Conservation (phyloP, 805 yeast species). For the Kodamaea neixiangensis region DNA sequence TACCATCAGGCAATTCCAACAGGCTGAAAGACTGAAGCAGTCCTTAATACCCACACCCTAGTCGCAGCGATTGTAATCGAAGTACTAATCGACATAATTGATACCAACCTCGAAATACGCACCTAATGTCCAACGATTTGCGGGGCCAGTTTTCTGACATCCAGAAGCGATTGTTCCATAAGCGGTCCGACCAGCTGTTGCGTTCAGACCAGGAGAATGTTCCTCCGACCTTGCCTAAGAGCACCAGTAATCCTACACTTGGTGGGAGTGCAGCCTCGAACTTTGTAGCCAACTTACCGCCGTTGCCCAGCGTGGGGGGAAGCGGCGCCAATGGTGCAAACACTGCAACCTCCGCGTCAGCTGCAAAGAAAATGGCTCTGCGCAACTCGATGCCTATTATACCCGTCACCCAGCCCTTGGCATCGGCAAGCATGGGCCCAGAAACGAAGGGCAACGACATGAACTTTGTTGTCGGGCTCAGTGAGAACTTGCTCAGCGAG, state of each 20-base stretch:
- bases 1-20: background rate
- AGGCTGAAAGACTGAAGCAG: conserved; percentile 7
- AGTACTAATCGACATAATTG: background rate
- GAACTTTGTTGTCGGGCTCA: conserved; percentile 70
- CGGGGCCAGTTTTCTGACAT: conserved; percentile 43
- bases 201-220: conserved; percentile 11
- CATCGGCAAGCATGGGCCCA: conserved; percentile 34
- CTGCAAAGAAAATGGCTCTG: conserved; percentile 5
- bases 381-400: conserved; percentile 11
- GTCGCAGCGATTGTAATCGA: background rate
- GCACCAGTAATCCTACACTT: conserved; percentile 2
- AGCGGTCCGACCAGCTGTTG: conserved; percentile 15
- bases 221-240: background rate
- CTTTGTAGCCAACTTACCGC: background rate
- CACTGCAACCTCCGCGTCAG: background rate
- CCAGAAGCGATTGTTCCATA: conserved; percentile 38
- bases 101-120: background rate
- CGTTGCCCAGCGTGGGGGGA: conserved; percentile 1
- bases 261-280: background rate
- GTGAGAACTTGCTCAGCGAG: conserved; percentile 70
- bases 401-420: conserved; percentile 4
- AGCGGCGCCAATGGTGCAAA: background rate
- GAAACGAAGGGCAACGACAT: conserved; percentile 59
- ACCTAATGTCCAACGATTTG: conserved; percentile 15
- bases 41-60: background rate